These are phyloP conservation scores for Corchorus capsularis DNA, from an alignment of 345 rosid species.

Conservation along the genomic window DNA sequence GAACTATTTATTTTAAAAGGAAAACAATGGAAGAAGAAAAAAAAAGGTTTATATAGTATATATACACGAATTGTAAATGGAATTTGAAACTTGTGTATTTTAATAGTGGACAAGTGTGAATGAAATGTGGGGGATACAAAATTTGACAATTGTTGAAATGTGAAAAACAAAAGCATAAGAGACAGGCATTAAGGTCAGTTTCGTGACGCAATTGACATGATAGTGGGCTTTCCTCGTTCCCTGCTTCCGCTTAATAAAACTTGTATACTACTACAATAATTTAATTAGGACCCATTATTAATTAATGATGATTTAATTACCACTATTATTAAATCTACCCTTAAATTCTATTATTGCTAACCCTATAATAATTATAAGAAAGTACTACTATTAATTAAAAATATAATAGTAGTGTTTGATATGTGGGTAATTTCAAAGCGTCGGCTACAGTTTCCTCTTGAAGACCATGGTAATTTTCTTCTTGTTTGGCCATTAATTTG, in stretches of 20 bases:
- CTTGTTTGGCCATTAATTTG: conserved; percentile 42
- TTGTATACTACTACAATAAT: background rate
- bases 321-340: background rate
- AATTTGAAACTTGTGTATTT: no score
- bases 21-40: no score
- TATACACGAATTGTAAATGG: no score
- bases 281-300: background rate
- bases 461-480: conserved; percentile 26
- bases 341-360: background rate
- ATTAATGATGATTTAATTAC: background rate
- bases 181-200: conserved; percentile 32
- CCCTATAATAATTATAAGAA: no score
- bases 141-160: background rate
- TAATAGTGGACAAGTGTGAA: no score
- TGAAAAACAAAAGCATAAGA: conserved; percentile 29
- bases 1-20: no score
- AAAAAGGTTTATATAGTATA: no score
- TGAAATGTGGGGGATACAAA: background rate
- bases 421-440: conserved; percentile 13
- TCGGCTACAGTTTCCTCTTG: background rate
- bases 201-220: conserved; percentile 40
- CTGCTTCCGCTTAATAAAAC: background rate
- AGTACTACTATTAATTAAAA: background rate
- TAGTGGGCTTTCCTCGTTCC: conserved; percentile 12
- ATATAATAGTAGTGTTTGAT: background rate